Conservation (phyloP, 148 eudicot species). For the Camellia sinensis region DNA sequence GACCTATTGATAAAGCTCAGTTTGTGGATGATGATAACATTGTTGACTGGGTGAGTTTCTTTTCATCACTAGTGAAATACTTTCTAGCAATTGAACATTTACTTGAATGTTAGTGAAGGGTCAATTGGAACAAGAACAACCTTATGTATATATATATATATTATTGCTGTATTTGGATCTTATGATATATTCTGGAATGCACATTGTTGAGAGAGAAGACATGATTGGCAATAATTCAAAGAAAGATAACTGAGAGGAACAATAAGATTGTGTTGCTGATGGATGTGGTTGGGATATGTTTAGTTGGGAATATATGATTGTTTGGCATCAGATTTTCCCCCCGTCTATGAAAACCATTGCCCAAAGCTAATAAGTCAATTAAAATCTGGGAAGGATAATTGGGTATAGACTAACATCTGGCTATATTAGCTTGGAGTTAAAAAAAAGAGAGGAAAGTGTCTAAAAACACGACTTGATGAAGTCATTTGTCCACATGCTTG, state of each 20-base stretch:
- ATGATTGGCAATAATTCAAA: not conserved
- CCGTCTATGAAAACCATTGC: not conserved
- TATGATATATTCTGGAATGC: not conserved
- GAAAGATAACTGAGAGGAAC: no score
- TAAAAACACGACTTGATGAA: not conserved
- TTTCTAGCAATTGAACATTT: not conserved
- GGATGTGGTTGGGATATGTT: not conserved
- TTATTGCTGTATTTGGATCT: not conserved
- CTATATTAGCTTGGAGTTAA: not conserved
- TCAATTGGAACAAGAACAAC: not conserved
- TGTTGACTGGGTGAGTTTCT: constrained; percentile 64
- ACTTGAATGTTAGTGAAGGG: not conserved
- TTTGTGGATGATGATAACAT: constrained; percentile 58
- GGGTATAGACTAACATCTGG: not conserved
- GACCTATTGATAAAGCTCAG: constrained; percentile 65
- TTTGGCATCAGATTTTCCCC: constrained; percentile 12
- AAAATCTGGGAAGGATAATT: not conserved
- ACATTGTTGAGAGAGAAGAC: not conserved
- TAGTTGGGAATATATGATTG: not conserved
- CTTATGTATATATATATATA: no score
- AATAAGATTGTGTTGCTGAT: not conserved
- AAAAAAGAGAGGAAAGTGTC: not conserved
- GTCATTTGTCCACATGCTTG: not conserved
- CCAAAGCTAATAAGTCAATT: not conserved
- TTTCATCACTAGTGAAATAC: not conserved